Evolutionary conservation across 306 rosid genomes (phyloP).

Genomic region (Vicia villosa): DNA sequence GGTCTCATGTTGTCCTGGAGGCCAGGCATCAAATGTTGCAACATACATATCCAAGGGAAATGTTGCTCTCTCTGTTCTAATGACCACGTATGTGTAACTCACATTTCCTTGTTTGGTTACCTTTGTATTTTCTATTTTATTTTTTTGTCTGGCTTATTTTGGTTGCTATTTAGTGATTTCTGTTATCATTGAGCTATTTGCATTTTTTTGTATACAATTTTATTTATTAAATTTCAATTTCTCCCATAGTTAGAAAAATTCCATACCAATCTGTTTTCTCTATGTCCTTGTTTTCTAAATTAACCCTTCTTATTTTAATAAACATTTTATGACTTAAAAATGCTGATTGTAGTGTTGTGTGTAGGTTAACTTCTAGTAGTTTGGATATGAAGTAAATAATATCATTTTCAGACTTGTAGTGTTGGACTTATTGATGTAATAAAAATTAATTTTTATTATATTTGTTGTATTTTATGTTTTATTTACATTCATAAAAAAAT

Average conservation of each 20-base stretch:
- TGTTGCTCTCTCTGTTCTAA: constrained; percentile 92
- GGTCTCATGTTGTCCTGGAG: constrained; percentile 99
- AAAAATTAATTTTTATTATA: too few relatives aligned
- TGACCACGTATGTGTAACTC: constrained; percentile 77
- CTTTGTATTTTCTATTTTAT: constrained; percentile 13
- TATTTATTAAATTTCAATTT: too few relatives aligned
- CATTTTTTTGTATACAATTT: not conserved
- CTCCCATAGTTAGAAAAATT: too few relatives aligned
- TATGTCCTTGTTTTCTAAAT: too few relatives aligned
- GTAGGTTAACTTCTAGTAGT: too few relatives aligned
- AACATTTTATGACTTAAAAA: too few relatives aligned
- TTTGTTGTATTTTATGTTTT: not conserved
- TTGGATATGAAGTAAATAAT: too few relatives aligned
- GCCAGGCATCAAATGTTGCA: constrained; percentile 97
- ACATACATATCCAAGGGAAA: constrained; percentile 95
- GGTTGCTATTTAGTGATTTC: constrained; percentile 27
- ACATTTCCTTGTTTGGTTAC: constrained; percentile 15
- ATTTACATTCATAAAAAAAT: not conserved
- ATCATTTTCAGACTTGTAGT: too few relatives aligned
- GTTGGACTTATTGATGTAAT: too few relatives aligned
- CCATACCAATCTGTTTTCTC: too few relatives aligned
- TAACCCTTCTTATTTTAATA: too few relatives aligned
- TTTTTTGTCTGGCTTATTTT: not conserved
- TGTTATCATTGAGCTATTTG: constrained; percentile 8
- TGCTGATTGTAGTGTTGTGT: too few relatives aligned